Base-by-base conservation (phyloP, 495 filamentous ascomycete genomes). In the Daldinia caldariorum region DNA sequence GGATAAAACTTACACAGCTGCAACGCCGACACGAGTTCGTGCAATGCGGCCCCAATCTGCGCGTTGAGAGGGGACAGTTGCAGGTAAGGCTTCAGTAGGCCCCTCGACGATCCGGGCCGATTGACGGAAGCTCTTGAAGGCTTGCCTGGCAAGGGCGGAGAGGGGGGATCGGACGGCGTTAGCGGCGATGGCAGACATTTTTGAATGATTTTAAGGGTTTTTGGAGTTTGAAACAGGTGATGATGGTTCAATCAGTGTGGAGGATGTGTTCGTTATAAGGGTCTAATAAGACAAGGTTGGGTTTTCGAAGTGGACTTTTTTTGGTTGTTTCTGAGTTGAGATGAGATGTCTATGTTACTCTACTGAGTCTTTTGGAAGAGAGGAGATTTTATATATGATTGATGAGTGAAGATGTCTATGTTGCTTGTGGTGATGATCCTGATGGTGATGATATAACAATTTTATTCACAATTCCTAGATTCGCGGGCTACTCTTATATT, bases 31-130 rank as follows among this genome's bases (percentile, higher is more conserved):
- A 6, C 73, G 64, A 16, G 60, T 26, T 7, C 61, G 61, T 12
- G 51, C 16, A 39, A 76, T 71, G 39, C 73, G 70, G 45, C 73
- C 73, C 73, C 73, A 76, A 58, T 76, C 74, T 2, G 32, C 61
- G 5, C 53, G 39, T 32, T 69, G 65, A 2, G 66, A 45, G 12
- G 26, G 34, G 0, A 32, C 39, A 16, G 58, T 20, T 1, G 54
- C 4, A 26, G 66, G 69, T 5, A 54, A 14, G 3, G 69, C 69
- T 41, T 72, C 69, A 13, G 62, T 69, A 12, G 62, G 69, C 9
- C 58, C 67, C 26, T 67, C 64, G 39, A 65, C 61, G 61, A 70
- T 62, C 55, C 67, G 10, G 51, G 66, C 58, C 7, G 65, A 71
- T 56, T 70, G 63, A 32, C 74, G 67, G 35, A 76, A 62, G 54